phyloP scores from a whole-genome alignment of 2,329 filamentous ascomycete genomes.

The Xylariales sp. region DNA sequence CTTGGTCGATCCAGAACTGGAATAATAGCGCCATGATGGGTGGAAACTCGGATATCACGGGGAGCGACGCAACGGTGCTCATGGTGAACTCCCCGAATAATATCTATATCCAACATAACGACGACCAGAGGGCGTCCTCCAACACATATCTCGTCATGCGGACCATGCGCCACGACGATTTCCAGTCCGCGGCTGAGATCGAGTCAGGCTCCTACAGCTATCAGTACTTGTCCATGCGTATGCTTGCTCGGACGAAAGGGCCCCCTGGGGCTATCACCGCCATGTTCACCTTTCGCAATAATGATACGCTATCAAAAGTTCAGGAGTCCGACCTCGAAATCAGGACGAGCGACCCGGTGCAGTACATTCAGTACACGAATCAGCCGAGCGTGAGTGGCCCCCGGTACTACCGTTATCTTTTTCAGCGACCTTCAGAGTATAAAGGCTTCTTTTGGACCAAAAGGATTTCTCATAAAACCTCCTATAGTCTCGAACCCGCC shows the following conservation, averaged over 20 bases:
- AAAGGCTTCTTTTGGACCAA: no score
- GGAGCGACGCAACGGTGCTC: slow-evolving; percentile 50
- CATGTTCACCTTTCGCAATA: slow-evolving; percentile 62
- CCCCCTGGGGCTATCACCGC: slow-evolving; percentile 61
- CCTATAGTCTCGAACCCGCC: no score
- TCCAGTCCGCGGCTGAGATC: slow-evolving; percentile 63
- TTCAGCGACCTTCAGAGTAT: no score
- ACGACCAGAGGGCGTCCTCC: slow-evolving; percentile 47
- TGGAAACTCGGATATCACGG: slow-evolving; percentile 41
- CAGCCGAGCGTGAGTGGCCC: slow-evolving; percentile 53
- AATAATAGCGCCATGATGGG: slow-evolving; percentile 50
- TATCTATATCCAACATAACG: slow-evolving; percentile 59
- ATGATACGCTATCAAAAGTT: slow-evolving; percentile 42
- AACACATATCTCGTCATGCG: slow-evolving; percentile 61
- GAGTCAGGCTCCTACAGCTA: slow-evolving; percentile 53
- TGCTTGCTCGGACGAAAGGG: slow-evolving; percentile 62
- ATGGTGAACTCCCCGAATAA: slow-evolving; percentile 57
- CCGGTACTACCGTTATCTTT: no score
- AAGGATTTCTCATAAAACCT: no score
- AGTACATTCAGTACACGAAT: slow-evolving; percentile 61
- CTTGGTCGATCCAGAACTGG: slow-evolving; percentile 53
- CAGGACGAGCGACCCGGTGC: slow-evolving; percentile 52
- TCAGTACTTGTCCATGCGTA: slow-evolving; percentile 58
- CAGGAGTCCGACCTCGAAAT: slow-evolving; percentile 57
- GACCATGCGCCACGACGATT: slow-evolving; percentile 56